A percentile compares a stretch with the other conserved stretches of the same genome.
Evolutionary conservation across 164 flowering plant genomes (phyloP).

Genomic region (Tetrastigma voinierianum): DNA sequence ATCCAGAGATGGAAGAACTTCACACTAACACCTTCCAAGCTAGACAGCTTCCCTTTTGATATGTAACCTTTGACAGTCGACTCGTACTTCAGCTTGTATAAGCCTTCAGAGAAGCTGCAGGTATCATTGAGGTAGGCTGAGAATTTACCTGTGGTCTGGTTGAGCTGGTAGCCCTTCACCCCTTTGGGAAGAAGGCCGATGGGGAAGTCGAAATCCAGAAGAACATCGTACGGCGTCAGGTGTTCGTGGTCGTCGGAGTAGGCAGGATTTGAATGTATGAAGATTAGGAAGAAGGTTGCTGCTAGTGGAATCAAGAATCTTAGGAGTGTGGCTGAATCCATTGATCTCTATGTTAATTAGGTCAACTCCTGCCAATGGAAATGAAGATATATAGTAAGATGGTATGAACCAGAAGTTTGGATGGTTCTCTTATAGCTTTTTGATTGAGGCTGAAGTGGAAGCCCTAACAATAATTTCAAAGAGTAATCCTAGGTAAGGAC

Average conservation of each 20-base stretch:
- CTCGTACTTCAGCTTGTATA: constrained; percentile 31
- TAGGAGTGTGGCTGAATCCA: background rate
- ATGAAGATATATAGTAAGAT: too few species aligned
- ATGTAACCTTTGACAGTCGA: constrained; percentile 31
- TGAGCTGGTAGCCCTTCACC: constrained; percentile 26
- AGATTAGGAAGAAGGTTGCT: background rate
- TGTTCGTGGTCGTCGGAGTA: background rate
- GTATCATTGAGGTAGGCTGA: constrained; percentile 26
- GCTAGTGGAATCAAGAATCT: background rate
- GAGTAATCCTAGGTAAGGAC: too few species aligned
- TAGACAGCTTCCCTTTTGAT: constrained; percentile 24
- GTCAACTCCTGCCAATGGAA: too few species aligned
- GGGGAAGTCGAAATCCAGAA: constrained; percentile 24
- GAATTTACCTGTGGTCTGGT: constrained; percentile 28
- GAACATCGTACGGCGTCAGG: constrained; percentile 24
- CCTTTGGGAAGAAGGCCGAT: constrained; percentile 35
- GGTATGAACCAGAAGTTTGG: too few species aligned
- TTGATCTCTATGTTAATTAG: background rate
- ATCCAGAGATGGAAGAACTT: constrained; percentile 41
- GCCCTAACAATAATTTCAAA: too few species aligned
- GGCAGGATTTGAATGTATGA: background rate
- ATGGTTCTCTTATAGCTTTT: too few species aligned
- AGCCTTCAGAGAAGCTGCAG: constrained; percentile 34
- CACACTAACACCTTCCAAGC: constrained; percentile 38
- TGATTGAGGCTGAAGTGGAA: too few species aligned